These are phyloP conservation scores for Neocucurbitaria cava DNA, from an alignment of 2,329 filamentous ascomycete species.

Conservation along the genomic window DNA sequence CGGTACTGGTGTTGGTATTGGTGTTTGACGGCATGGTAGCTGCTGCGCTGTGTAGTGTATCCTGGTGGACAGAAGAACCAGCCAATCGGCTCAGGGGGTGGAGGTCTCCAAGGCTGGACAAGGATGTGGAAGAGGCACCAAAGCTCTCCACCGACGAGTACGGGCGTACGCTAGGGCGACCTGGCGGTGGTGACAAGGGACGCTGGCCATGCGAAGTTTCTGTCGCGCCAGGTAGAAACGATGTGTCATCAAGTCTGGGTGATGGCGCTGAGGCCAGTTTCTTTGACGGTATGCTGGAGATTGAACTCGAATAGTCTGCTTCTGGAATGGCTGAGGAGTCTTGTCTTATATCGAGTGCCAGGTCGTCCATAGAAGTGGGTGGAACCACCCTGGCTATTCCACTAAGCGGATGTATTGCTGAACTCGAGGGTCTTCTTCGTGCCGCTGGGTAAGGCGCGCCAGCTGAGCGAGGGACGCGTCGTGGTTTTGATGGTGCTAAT, in stretches of 20 bases:
- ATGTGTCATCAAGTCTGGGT: neutral
- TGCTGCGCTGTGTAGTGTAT: neutral
- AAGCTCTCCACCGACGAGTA: neutral
- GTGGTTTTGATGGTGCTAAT: neutral
- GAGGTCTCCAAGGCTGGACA: neutral
- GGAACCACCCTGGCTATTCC: neutral
- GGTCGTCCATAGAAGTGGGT: neutral
- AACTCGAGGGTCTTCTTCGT: neutral
- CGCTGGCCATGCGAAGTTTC: neutral
- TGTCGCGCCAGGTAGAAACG: neutral
- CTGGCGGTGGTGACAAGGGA: neutral
- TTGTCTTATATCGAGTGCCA: neutral
- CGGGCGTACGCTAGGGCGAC: neutral
- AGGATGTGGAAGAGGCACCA: neutral
- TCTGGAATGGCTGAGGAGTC: neutral
- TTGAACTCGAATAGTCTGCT: neutral
- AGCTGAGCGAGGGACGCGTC: neutral
- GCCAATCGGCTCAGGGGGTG: neutral
- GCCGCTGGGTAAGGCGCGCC: neutral
- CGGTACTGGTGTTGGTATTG: neutral
- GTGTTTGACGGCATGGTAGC: too few relatives aligned
- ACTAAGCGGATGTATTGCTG: neutral
- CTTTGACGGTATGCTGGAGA: neutral
- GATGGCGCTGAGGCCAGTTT: neutral
- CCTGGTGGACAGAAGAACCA: neutral